A percentile compares a stretch with the other conserved stretches of the same genome.
Evolutionary conservation across 2,329 filamentous ascomycete genomes (phyloP).

Genomic region (Colletotrichum coccodes): DNA sequence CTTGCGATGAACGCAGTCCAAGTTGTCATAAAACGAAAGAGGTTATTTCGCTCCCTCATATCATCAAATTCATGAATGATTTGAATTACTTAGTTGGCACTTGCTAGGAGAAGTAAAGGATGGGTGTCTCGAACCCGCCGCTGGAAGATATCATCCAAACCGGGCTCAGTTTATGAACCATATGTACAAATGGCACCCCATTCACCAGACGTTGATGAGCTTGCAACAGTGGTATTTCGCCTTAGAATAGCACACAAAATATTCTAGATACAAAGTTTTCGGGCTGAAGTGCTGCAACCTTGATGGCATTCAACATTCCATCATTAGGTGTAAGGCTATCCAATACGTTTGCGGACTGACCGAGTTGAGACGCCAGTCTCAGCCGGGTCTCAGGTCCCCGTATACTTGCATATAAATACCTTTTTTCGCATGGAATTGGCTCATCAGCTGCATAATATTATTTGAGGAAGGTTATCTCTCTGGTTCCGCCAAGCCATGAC

Average conservation of each 20-base stretch:
- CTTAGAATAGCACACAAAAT: background rate
- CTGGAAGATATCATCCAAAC: constrained; percentile 10
- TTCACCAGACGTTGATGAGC: too few relatives aligned
- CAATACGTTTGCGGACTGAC: constrained; percentile 5
- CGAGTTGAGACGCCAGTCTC: background rate
- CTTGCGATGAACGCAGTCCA: constrained; percentile 10
- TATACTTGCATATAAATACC: constrained; percentile 12
- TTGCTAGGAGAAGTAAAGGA: background rate
- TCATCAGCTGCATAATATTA: background rate
- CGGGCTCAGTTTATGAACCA: background rate
- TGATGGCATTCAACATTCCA: background rate
- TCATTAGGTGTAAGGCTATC: background rate
- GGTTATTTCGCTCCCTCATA: background rate
- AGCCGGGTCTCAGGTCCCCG: background rate
- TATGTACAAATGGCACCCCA: background rate
- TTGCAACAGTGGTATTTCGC: background rate
- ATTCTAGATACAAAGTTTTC: background rate
- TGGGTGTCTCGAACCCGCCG: background rate
- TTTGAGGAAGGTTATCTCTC: too few relatives aligned
- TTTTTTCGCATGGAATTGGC: background rate
- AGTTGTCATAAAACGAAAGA: background rate
- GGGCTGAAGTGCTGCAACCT: background rate
- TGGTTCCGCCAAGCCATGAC: too few relatives aligned
- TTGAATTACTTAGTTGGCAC: constrained; percentile 4
- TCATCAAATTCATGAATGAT: background rate